Evolutionary conservation across 208 protist species (phyloP).

Genomic region (Naegleria lovaniensis): DNA sequence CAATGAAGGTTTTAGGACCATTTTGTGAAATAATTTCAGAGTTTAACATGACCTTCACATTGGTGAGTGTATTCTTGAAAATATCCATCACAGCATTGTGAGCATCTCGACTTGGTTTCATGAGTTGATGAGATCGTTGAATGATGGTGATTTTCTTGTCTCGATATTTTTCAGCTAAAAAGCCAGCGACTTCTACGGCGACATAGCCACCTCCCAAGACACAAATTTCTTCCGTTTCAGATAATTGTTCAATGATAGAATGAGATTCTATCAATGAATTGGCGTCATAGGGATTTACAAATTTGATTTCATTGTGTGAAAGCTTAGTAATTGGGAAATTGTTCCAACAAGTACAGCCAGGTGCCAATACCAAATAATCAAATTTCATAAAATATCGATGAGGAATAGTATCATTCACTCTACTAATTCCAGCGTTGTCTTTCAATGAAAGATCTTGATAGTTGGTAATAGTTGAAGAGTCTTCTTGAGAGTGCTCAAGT

Average conservation of each 20-base stretch:
- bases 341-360: background rate
- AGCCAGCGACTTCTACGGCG: background rate
- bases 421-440: no score
- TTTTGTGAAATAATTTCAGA: background rate
- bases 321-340: background rate
- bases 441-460: no score
- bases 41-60: background rate
- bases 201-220: background rate
- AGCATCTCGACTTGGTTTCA: background rate
- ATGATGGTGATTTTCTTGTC: background rate
- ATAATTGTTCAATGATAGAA: background rate
- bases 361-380: background rate
- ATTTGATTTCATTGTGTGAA: background rate
- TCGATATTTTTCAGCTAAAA: background rate
- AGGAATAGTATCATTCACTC: background rate
- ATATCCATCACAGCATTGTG: background rate
- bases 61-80: background rate
- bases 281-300: background rate
- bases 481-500: no score
- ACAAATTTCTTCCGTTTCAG: background rate
- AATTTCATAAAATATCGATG: background rate
- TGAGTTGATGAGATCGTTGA: background rate
- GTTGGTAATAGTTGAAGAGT: no score
- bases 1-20: background rate
- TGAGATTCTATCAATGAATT: background rate